Evolutionary conservation across 306 rosid species (phyloP).

Genomic region (Sechiopsis laciniata): DNA sequence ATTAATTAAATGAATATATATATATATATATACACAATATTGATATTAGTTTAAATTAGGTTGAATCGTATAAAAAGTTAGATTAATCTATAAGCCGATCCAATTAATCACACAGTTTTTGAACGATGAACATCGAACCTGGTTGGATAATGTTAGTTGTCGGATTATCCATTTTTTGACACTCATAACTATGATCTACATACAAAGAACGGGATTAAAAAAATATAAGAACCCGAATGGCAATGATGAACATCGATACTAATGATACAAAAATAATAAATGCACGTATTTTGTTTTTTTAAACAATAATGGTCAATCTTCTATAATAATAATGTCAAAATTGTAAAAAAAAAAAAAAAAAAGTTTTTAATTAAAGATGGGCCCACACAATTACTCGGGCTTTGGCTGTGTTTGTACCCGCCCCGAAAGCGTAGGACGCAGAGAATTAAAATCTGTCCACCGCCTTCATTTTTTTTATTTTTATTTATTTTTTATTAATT

Average conservation of each 20-base stretch:
- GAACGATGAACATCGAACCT: too few relatives aligned
- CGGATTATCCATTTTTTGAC: too few relatives aligned
- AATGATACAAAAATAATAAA: slow-evolving; percentile 9
- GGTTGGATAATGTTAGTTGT: too few relatives aligned
- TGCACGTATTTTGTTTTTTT: not conserved
- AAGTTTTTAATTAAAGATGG: not conserved
- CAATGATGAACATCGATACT: not conserved
- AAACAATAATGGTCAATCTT: not conserved
- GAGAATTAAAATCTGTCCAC: slow-evolving; percentile 14
- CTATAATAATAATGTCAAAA: not conserved
- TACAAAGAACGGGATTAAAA: not conserved
- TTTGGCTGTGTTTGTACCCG: not conserved
- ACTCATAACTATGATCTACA: not conserved
- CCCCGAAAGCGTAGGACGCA: slow-evolving; percentile 20
- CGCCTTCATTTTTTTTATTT: too few relatives aligned
- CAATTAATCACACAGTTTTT: too few relatives aligned
- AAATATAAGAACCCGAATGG: not conserved
- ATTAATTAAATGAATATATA: too few relatives aligned
- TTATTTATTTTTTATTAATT: too few relatives aligned
- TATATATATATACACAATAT: too few relatives aligned
- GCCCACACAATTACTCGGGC: not conserved
- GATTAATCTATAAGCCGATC: too few relatives aligned
- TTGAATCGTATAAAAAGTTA: too few relatives aligned
- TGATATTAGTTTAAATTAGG: too few relatives aligned
- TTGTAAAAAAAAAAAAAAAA: not conserved